These are phyloP conservation scores for Termitomyces sp. DNA, from an alignment of 768 basidiomycete species.

Conservation along the genomic window DNA sequence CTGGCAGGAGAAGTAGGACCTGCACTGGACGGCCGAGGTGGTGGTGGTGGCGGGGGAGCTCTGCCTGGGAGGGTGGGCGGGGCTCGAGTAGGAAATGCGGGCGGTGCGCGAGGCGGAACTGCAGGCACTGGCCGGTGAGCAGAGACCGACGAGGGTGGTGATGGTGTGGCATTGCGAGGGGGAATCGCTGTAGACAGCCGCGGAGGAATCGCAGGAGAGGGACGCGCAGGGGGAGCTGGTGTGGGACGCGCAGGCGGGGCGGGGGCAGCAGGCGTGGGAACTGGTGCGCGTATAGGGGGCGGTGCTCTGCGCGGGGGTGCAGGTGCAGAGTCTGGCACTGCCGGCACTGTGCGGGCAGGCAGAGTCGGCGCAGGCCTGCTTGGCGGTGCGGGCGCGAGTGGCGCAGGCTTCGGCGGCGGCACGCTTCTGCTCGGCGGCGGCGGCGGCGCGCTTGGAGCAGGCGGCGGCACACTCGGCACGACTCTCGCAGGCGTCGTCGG, in stretches of 20 bases:
- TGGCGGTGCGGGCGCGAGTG: background rate
- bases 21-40: conserved; percentile 39
- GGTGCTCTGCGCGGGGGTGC: conserved; percentile 42
- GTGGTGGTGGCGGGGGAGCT: conserved; percentile 34
- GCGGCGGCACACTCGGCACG: background rate
- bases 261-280: too few species aligned
- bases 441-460: background rate
- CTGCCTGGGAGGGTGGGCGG: conserved; percentile 34
- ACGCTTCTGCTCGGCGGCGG: background rate
- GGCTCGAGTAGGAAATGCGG: conserved; percentile 14
- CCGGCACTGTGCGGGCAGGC: conserved; percentile 39
- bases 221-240: conserved; percentile 17
- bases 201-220: conserved; percentile 10
- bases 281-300: too few species aligned
- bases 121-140: conserved; percentile 29
- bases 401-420: background rate
- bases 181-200: conserved; percentile 30
- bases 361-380: conserved; percentile 33
- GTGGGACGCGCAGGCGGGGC: conserved; percentile 26
- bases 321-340: conserved; percentile 32
- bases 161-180: conserved; percentile 31
- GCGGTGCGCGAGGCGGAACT: conserved; percentile 28
- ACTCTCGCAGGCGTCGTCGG: conserved; percentile 8
- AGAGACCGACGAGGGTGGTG: conserved; percentile 21
- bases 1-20: conserved; percentile 27